These are phyloP conservation scores for Tuber calosporum DNA, from an alignment of 495 filamentous ascomycete genomes.

Conservation along the genomic window DNA sequence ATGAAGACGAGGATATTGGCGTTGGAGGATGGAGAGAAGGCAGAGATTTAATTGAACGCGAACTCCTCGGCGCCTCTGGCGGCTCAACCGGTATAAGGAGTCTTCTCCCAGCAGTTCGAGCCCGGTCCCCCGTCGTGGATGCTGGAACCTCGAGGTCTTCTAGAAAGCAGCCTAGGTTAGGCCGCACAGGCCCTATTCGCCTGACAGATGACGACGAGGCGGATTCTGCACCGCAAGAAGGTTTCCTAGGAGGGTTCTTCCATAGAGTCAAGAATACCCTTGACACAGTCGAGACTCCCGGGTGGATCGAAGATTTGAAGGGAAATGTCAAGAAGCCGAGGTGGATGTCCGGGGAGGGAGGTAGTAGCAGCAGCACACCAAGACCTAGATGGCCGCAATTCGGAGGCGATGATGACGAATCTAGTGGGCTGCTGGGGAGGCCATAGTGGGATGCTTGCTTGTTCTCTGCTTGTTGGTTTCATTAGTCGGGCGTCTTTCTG, in stretches of 20 bases:
- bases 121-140: constrained; percentile 46
- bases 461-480: background rate
- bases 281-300: constrained; percentile 71
- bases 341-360: constrained; percentile 66
- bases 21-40: constrained; percentile 89
- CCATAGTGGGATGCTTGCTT: background rate
- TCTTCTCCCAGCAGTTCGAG: constrained; percentile 36
- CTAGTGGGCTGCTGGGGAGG: background rate
- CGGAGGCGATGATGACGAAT: background rate
- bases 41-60: constrained; percentile 83
- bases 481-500: background rate
- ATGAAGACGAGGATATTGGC: constrained; percentile 55
- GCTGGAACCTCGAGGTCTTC: constrained; percentile 32
- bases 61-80: constrained; percentile 55
- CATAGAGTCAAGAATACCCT: constrained; percentile 87
- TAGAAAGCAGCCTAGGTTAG: constrained; percentile 37
- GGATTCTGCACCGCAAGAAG: constrained; percentile 63
- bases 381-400: constrained; percentile 6
- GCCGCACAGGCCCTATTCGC: constrained; percentile 42
- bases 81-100: constrained; percentile 8
- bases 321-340: constrained; percentile 65
- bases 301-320: constrained; percentile 62
- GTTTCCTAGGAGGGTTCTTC: constrained; percentile 72
- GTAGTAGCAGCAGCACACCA: constrained; percentile 23
- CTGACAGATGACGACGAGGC: constrained; percentile 42